Percentiles rank a stretch among this genome's conserved stretches.
Conservation (phyloP, 2,329 filamentous ascomycete species). For the Corinectria fuckeliana region DNA sequence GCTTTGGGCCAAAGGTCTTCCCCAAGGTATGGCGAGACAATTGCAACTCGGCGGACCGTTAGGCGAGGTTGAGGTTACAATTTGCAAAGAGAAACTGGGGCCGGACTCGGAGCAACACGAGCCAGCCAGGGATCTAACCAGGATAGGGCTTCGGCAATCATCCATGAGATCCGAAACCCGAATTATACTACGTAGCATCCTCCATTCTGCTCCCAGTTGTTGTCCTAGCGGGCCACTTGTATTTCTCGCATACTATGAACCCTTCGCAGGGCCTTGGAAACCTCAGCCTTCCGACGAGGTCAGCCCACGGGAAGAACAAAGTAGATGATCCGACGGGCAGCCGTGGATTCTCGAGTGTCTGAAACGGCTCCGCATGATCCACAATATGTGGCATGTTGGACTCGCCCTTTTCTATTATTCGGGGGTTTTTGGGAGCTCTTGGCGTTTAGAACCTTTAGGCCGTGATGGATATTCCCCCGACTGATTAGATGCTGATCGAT, state of each 20-base stretch:
- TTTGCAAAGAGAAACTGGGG: background rate
- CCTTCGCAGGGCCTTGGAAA: background rate
- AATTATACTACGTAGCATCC: too few species aligned
- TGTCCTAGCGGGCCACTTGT: background rate
- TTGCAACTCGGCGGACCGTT: background rate
- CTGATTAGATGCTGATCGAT: constrained; percentile 20
- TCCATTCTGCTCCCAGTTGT: background rate
- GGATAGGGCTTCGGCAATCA: background rate
- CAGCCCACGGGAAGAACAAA: background rate
- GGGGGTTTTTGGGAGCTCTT: background rate
- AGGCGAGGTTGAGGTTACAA: background rate
- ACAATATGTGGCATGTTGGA: background rate
- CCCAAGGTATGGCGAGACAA: background rate
- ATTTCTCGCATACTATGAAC: background rate
- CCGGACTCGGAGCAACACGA: background rate
- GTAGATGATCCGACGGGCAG: background rate
- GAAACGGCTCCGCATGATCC: background rate
- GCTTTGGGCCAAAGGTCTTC: background rate
- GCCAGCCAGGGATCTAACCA: background rate
- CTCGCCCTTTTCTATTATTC: background rate
- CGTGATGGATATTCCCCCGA: background rate
- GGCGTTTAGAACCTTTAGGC: background rate
- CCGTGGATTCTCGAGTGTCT: background rate
- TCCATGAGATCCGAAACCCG: background rate
- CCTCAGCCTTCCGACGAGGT: background rate